A percentile compares a stretch with the other conserved stretches of the same genome.
Conservation (phyloP, 768 basidiomycete species). For the Ramaria rubella region DNA sequence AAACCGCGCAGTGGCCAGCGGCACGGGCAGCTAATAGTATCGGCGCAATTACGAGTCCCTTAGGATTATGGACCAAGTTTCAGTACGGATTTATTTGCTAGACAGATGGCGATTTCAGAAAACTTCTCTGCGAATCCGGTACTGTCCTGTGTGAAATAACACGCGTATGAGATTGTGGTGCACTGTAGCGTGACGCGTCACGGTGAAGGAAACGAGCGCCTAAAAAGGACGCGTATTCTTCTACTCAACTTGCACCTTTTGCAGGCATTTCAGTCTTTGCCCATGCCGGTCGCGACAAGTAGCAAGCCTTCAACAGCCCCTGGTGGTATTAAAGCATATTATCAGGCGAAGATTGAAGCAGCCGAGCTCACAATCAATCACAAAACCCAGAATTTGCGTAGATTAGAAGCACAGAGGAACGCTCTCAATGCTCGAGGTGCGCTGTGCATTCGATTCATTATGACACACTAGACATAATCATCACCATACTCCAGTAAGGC, state of each 20-base stretch:
- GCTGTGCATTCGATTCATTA: conserved; percentile 14
- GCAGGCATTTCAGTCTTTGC: not conserved
- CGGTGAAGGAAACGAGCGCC: not conserved
- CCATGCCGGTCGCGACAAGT: conserved; percentile 4
- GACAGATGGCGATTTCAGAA: no score
- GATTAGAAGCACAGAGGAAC: conserved; percentile 95
- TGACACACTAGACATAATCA: not conserved
- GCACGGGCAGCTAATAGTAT: no score
- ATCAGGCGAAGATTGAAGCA: conserved; percentile 91
- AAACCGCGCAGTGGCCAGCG: no score
- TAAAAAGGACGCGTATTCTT: conserved; percentile 3
- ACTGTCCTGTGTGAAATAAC: no score
- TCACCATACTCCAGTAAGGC: conserved; percentile 57
- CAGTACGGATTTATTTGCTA: no score
- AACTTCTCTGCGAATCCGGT: no score
- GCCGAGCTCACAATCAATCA: conserved; percentile 91
- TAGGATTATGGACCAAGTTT: no score
- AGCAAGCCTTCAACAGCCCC: conserved; percentile 29
- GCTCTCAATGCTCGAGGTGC: conserved; percentile 90
- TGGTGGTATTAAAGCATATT: conserved; percentile 81
- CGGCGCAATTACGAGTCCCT: no score
- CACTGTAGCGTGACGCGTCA: no score
- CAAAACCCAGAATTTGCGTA: conserved; percentile 92
- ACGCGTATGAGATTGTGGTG: no score
- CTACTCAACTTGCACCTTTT: not conserved